These are phyloP conservation scores for Davidsoniella virescens DNA, from an alignment of 2,329 filamentous ascomycete genomes.

Conservation along the genomic window DNA sequence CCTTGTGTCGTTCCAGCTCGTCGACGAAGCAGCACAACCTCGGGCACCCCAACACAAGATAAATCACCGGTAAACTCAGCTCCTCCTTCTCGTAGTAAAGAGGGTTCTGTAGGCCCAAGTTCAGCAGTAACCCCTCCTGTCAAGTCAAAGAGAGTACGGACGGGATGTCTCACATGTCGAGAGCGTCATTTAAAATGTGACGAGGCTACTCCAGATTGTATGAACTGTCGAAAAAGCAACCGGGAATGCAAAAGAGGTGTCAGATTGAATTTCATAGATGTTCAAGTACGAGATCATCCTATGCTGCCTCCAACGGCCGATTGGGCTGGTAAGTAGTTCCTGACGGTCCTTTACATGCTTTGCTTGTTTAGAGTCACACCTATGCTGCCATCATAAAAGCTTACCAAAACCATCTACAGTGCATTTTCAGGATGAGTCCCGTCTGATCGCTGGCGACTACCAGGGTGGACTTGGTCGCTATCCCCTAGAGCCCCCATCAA, in stretches of 20 bases:
- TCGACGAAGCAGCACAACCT: conserved; percentile 11
- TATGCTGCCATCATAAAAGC: not conserved
- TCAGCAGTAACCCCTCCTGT: conserved; percentile 9
- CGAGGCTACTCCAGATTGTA: conserved; percentile 45
- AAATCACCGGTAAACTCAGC: not conserved
- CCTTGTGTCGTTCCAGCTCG: conserved; percentile 1
- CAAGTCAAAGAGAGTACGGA: conserved; percentile 76
- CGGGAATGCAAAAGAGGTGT: conserved; percentile 74
- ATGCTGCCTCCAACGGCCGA: conserved; percentile 44
- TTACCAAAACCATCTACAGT: conserved; percentile 26
- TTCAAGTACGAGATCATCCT: conserved; percentile 52
- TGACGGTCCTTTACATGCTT: not conserved
- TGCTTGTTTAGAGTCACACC: not conserved
- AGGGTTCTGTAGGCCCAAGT: not conserved
- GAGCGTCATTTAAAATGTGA: conserved; percentile 87
- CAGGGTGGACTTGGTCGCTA: conserved; percentile 63
- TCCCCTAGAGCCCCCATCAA: conserved; percentile 22
- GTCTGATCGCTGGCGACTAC: conserved; percentile 82
- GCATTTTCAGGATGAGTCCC: conserved; percentile 74
- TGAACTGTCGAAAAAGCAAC: conserved; percentile 80
- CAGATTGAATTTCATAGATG: conserved; percentile 82
- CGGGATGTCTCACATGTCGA: conserved; percentile 78
- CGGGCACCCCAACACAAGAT: conserved; percentile 4
- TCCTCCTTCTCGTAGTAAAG: not conserved
- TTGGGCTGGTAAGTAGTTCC: conserved; percentile 39